Conservation (phyloP, 2,329 filamentous ascomycete species). For the Hypomyces rosellus region DNA sequence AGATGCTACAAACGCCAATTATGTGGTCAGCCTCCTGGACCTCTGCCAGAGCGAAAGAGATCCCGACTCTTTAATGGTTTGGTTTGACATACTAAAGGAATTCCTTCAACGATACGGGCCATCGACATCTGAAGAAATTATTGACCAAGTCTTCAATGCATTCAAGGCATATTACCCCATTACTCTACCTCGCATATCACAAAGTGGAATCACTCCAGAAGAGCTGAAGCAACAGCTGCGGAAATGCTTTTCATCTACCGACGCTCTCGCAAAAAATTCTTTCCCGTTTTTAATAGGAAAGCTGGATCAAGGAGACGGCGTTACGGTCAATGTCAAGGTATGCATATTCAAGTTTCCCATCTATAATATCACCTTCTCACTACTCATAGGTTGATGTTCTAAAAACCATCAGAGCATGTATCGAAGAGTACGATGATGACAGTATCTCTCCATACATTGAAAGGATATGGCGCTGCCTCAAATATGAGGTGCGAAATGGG, state of each 20-base stretch:
- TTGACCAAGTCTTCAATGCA: slow-evolving; percentile 45
- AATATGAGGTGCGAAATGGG: slow-evolving; percentile 57
- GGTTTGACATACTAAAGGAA: slow-evolving; percentile 45
- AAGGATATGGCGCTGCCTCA: slow-evolving; percentile 53
- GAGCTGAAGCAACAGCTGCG: slow-evolving; percentile 49
- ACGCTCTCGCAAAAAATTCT: slow-evolving; percentile 37
- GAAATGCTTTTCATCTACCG: slow-evolving; percentile 46
- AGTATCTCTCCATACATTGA: slow-evolving; percentile 43
- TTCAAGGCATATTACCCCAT: slow-evolving; percentile 59
- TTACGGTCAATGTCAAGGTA: slow-evolving; percentile 53
- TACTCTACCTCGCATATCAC: slow-evolving; percentile 44
- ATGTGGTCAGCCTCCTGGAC: slow-evolving; percentile 43
- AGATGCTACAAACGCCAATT: slow-evolving; percentile 38
- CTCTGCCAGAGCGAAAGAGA: slow-evolving; percentile 51
- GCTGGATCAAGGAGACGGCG: slow-evolving; percentile 52
- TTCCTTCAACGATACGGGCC: slow-evolving; percentile 39
- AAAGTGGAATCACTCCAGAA: slow-evolving; percentile 49
- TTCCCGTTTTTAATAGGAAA: slow-evolving; percentile 52
- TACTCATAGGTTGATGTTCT: slow-evolving; percentile 44
- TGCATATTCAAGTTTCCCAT: neutral
- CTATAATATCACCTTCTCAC: slow-evolving; percentile 12
- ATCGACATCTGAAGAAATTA: slow-evolving; percentile 35
- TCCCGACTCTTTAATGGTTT: slow-evolving; percentile 49
- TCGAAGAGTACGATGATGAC: slow-evolving; percentile 42
- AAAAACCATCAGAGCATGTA: slow-evolving; percentile 47